phyloP scores from a whole-genome alignment of 345 rosid species.

The Dipteronia sinensis region DNA sequence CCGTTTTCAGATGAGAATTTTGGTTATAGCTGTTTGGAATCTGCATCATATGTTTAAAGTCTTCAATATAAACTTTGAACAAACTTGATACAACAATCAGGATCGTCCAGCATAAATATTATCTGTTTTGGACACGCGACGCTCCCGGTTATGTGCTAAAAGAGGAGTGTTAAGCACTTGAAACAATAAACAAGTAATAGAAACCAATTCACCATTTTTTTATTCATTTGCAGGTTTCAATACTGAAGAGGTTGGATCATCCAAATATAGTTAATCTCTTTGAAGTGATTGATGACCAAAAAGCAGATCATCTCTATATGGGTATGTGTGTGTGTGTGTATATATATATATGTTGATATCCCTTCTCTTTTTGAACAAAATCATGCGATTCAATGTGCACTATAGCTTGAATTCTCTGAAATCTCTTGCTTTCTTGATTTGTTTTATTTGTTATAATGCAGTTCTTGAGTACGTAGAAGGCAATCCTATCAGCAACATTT shows the following conservation, averaged over 20 bases:
- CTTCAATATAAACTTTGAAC: too few relatives aligned
- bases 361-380: neutral
- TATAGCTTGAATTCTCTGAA: neutral
- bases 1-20: neutral
- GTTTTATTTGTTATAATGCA: neutral
- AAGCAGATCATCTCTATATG: constrained; percentile 18
- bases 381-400: neutral
- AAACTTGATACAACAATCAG: neutral
- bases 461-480: constrained; percentile 18
- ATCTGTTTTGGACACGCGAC: too few relatives aligned
- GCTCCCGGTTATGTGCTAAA: too few relatives aligned
- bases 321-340: constrained; percentile 15
- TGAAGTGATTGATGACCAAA: constrained; percentile 22
- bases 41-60: too few relatives aligned
- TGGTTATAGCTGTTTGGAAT: too few relatives aligned
- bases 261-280: constrained; percentile 17
- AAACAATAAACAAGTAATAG: neutral
- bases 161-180: neutral
- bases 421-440: neutral
- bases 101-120: neutral
- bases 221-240: constrained; percentile 7
- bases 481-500: neutral
- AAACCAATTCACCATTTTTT: neutral
- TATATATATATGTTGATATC: neutral
- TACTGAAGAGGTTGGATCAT: constrained; percentile 24